Evolutionary conservation across 768 basidiomycete species (phyloP).

Genomic region (Lactarius deliciosus): DNA sequence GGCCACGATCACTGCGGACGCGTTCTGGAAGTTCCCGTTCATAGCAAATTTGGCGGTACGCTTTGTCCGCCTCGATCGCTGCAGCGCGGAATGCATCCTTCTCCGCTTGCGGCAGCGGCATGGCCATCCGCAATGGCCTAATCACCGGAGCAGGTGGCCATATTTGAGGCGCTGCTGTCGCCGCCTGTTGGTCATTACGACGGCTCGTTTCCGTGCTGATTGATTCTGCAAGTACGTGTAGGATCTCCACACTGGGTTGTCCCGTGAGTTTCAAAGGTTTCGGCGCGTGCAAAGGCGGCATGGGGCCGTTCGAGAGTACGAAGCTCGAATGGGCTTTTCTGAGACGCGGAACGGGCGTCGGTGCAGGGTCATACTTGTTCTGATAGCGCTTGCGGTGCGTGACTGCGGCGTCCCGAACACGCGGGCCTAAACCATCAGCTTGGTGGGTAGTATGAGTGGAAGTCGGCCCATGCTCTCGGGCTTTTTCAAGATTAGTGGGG

Average conservation of each 20-base stretch:
- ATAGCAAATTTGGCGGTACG: background rate
- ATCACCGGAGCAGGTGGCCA: slow-evolving; percentile 21
- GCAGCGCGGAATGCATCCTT: slow-evolving; percentile 1
- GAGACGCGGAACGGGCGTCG: slow-evolving; percentile 1
- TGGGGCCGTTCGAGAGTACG: slow-evolving; percentile 1
- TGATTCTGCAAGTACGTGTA: slow-evolving; percentile 2
- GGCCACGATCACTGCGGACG: slow-evolving; percentile 4
- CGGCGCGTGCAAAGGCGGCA: slow-evolving; percentile 13
- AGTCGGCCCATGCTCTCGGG: background rate
- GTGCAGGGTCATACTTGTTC: background rate
- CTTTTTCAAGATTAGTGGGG: background rate
- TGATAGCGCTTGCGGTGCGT: background rate
- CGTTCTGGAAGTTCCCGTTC: slow-evolving; percentile 12
- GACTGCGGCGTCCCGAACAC: slow-evolving; percentile 2
- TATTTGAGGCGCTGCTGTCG: background rate
- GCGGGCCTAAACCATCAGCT: background rate
- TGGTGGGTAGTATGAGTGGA: background rate
- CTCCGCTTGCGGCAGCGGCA: slow-evolving; percentile 6
- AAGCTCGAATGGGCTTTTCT: slow-evolving; percentile 22
- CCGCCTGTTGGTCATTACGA: background rate
- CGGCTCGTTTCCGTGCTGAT: background rate
- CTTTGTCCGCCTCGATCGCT: slow-evolving; percentile 14
- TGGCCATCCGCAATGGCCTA: background rate
- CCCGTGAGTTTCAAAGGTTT: slow-evolving; percentile 7
- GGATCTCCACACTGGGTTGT: slow-evolving; percentile 2